Evolutionary conservation across 1,284 basidiomycete species (phyloP).

Genomic region (Bondarzewia mesenterica): DNA sequence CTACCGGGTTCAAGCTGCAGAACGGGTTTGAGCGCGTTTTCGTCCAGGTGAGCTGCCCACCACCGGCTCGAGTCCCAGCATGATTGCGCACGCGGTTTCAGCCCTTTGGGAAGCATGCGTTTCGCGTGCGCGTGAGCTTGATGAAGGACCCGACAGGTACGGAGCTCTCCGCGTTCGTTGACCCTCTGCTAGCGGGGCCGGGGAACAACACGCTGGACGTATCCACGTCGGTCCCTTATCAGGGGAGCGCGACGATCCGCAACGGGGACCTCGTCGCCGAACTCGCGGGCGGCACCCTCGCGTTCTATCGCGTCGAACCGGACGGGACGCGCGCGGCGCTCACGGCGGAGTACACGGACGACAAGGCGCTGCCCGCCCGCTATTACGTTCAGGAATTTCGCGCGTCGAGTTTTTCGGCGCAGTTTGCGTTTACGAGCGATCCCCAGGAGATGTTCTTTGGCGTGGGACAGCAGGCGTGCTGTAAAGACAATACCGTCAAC

Average conservation of each 20-base stretch:
- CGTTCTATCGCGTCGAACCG: slow-evolving; percentile 27
- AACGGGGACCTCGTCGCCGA: slow-evolving; percentile 28
- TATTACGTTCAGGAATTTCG: slow-evolving; percentile 30
- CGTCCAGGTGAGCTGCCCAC: slow-evolving; percentile 23
- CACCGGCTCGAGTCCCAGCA: not conserved
- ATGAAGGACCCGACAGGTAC: slow-evolving; percentile 30
- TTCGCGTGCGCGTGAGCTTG: slow-evolving; percentile 31
- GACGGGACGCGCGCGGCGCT: slow-evolving; percentile 26
- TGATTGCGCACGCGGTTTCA: slow-evolving; percentile 8
- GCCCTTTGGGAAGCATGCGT: slow-evolving; percentile 32
- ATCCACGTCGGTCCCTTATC: slow-evolving; percentile 25
- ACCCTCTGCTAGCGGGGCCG: slow-evolving; percentile 31
- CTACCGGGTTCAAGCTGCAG: slow-evolving; percentile 30
- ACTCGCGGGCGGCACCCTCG: slow-evolving; percentile 23
- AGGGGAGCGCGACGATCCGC: slow-evolving; percentile 25
- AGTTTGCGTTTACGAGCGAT: slow-evolving; percentile 28
- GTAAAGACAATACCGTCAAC: slow-evolving; percentile 32
- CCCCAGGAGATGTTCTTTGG: slow-evolving; percentile 31
- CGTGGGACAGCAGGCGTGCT: slow-evolving; percentile 32
- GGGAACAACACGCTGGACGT: slow-evolving; percentile 25
- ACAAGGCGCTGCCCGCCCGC: slow-evolving; percentile 26
- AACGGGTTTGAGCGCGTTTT: slow-evolving; percentile 32
- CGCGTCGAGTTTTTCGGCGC: slow-evolving; percentile 26
- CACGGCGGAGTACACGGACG: slow-evolving; percentile 28
- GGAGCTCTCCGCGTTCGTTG: slow-evolving; percentile 29